Base-by-base conservation (phyloP, 75 land plant genomes). In the Ceratopteris richardii region DNA sequence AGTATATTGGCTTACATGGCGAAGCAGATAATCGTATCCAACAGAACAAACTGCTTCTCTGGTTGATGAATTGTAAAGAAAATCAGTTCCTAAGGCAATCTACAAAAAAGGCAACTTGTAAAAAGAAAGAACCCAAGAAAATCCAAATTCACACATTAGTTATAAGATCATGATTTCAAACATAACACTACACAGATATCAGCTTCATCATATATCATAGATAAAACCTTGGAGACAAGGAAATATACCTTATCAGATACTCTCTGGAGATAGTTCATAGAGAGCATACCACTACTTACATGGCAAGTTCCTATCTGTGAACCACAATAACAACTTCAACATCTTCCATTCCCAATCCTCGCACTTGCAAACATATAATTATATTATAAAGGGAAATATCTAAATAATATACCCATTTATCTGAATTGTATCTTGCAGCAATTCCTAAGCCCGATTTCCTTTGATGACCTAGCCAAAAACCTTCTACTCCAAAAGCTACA, bases 401-500 rank as follows among this genome's bases (percentile, higher is more conserved):
- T 13, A 54, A 51, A 6, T 9, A 36, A 16, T 2, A 18, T 71
- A 94, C 98, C 97, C 77, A 84, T 69, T 94, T 94, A 33, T 90
- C 84, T 10, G 87, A 90, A 74, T 77, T 80, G 67, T 94, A 94
- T 20, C 98, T 77, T 44, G 83, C 90, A 62, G 91, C 98, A 73
- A 82, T 77, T 41, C 98, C 98, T 61, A 94, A 26, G 39, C 96
- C 96, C 26, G 98, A 94, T 62, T 86, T 94, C 27, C 96, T 70
- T 62, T 90, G 98, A 44, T 94, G 98, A 29, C 96, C 98, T 74
- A 85, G 71, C 98, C 98, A 94, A 66, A 94, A 94, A 28, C 80
- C 76, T 70, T 90, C 98, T 57, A 87, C 84, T 51, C 98, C 98
- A 66, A 94, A 51, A 39, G 98, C 78, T 44, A 94, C 61, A 53